These are phyloP conservation scores for Populus tremula DNA, from an alignment of 345 rosid genomes.

Conservation along the genomic window DNA sequence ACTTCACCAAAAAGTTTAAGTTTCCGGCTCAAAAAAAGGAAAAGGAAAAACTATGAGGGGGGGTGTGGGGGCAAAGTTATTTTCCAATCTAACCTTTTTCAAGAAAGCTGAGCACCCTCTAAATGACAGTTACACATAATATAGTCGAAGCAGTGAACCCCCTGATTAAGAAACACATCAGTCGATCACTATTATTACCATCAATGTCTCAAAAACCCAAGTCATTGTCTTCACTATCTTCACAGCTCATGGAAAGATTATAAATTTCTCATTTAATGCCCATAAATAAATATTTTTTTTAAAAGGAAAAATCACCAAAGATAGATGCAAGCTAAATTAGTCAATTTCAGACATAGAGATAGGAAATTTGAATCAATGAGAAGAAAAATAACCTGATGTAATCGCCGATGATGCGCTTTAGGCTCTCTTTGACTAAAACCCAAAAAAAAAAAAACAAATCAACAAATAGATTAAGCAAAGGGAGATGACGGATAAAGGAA, in stretches of 20 bases:
- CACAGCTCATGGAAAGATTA: not conserved
- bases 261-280: not conserved
- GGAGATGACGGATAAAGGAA: not conserved
- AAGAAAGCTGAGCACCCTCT: not conserved
- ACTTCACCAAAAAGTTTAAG: too few species aligned
- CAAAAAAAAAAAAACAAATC: slow-evolving; percentile 1
- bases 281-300: not conserved
- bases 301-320: not conserved
- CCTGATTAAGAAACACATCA: not conserved
- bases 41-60: too few species aligned
- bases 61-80: not conserved
- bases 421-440: slow-evolving; percentile 43
- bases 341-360: not conserved
- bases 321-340: not conserved
- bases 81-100: not conserved
- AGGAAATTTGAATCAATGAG: not conserved
- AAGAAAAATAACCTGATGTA: slow-evolving; percentile 16
- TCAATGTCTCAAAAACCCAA: not conserved
- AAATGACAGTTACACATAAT: slow-evolving; percentile 3
- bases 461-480: slow-evolving; percentile 1
- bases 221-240: not conserved
- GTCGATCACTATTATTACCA: not conserved
- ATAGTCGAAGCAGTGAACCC: not conserved
- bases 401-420: slow-evolving; percentile 31
- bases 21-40: too few species aligned